Percentiles rank a stretch among this genome's conserved stretches.
These are phyloP conservation scores for Diophrys appendiculata DNA, from an alignment of 73 alveolate species.

Conservation along the genomic window DNA sequence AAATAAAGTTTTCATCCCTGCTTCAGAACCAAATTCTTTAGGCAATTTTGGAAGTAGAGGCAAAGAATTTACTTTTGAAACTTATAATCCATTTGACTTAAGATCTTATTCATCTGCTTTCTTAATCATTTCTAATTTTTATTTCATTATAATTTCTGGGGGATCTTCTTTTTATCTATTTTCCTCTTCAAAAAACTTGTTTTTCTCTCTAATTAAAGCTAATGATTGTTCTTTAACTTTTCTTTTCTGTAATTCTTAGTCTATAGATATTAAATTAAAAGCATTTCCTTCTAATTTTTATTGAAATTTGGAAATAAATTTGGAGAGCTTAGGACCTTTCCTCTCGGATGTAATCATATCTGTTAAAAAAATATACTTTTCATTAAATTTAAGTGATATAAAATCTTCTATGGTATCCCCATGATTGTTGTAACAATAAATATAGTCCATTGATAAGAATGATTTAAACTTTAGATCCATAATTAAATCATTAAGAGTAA, in stretches of 20 bases:
- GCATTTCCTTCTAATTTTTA: no score
- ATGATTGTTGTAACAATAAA: background rate
- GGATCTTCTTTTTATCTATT: background rate
- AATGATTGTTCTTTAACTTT: background rate
- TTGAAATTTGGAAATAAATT: no score
- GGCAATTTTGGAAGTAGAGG: background rate
- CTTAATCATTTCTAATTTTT: no score
- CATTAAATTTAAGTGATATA: background rate
- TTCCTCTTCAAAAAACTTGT: background rate
- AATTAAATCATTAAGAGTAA: conserved; percentile 7
- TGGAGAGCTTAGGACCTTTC: background rate
- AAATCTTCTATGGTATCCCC: background rate
- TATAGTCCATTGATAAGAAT: background rate
- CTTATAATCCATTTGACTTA: background rate
- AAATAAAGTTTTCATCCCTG: background rate
- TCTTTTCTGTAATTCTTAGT: background rate
- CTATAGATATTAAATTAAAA: background rate
- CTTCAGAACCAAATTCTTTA: background rate
- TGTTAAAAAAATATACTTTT: background rate
- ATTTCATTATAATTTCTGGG: background rate
- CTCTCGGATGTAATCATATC: background rate
- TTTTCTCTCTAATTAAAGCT: background rate
- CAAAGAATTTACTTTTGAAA: background rate
- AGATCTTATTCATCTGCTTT: background rate
- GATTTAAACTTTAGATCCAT: conserved; percentile 22